Base-by-base conservation (phyloP, 139 green algal genomes). In the Chlamydomonas sp. region DNA sequence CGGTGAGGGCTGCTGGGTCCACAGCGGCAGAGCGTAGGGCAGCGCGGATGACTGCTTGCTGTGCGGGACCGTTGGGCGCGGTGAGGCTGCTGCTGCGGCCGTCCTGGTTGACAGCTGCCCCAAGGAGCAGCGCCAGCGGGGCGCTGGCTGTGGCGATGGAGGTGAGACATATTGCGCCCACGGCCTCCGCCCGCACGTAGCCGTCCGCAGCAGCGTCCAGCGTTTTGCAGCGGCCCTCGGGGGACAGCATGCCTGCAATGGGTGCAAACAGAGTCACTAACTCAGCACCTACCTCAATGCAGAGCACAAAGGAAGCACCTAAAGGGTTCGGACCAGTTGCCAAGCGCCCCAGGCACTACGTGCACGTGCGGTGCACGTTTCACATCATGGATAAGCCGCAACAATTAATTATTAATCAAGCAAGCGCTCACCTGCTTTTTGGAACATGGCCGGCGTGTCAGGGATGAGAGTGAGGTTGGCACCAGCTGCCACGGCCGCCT, bases 61-160 rank as follows among this genome's bases (percentile, higher is more conserved):
- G 96, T 20, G 91, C 90, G 6, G 96, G 96, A 3, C 97, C 97
- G 71, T 97, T 98, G 31, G 97, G 97, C 1, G 97, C 97, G 0
- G 97, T 99, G 20, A 99, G 91, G 83, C 93, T 96, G 91, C 93
- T 96, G 83, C 92, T 97, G 68, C 96, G 92, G 20, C 96, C 96
- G 82, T 97, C 96, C 92, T 99, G 96, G 86, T 97, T 97, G 5
- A 96, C 90, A 7, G 91, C 84, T 5, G 77, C 80, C 62, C 87
- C 91, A 5, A 78, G 64, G 0, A 95, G 16, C 15, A 93, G 1
- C 4, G 91, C 91, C 68, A 95, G 76, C 0, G 82, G 77, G 16
- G 71, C 12, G 2, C 3, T 0, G 10, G n/a, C 6, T 17, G 76
- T 20, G 31, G 31, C 58, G 4, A 3, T 15, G 49, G 20, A 20